These are phyloP conservation scores for Inosperma sp. DNA, from an alignment of 768 basidiomycete genomes.

Conservation along the genomic window DNA sequence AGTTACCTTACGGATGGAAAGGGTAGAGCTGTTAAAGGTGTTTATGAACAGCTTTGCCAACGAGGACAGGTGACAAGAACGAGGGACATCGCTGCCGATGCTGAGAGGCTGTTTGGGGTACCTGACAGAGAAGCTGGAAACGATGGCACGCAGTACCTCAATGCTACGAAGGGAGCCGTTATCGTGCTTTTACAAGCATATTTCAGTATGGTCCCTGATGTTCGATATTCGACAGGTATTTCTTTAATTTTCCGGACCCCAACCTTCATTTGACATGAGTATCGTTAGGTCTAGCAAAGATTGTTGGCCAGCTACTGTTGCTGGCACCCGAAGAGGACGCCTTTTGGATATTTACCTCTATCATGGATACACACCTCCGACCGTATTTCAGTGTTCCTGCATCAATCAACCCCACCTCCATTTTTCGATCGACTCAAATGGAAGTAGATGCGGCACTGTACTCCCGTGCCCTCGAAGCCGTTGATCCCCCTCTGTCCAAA, in stretches of 20 bases:
- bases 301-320: conserved; percentile 67
- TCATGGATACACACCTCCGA: conserved; percentile 83
- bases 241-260: neutral
- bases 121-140: conserved; percentile 1
- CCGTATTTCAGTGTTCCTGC: conserved; percentile 57
- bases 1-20: conserved; percentile 74
- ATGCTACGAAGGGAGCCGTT: conserved; percentile 52
- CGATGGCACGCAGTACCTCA: conserved; percentile 53
- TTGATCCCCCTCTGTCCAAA: conserved; percentile 56
- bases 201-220: conserved; percentile 80
- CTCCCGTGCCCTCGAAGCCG: conserved; percentile 59
- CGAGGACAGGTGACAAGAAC: conserved; percentile 48
- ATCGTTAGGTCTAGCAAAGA: conserved; percentile 55
- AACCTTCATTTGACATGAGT: conserved; percentile 4
- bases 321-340: conserved; percentile 84
- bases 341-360: conserved; percentile 84
- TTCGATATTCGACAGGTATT: conserved; percentile 62
- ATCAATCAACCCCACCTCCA: conserved; percentile 6
- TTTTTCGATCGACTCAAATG: conserved; percentile 44
- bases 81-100: conserved; percentile 57
- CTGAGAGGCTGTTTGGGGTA: conserved; percentile 45
- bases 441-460: conserved; percentile 77
- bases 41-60: conserved; percentile 61
- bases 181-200: conserved; percentile 65
- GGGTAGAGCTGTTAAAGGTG: conserved; percentile 59